Evolutionary conservation across 306 rosid species (phyloP), one percentile per base, ranked within the genome.

Genomic region (Inga laurina): DNA sequence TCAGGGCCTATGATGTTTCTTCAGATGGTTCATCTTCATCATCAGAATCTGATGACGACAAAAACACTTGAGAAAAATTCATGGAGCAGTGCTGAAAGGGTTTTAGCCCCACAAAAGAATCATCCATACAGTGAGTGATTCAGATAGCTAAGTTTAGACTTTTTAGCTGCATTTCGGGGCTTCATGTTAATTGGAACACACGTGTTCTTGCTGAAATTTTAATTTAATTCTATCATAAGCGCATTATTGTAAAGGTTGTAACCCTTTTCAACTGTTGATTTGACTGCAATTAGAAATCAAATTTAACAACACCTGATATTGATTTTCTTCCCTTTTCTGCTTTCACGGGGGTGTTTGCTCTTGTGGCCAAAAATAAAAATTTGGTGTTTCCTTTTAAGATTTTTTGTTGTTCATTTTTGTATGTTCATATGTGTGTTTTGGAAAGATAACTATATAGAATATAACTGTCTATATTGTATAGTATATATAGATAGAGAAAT

Each of bases 31-130:
- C 75, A 62, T 69, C 90, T 74, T 43, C 81, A 7, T 43, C 81
- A 7, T 91, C 94, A 21, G 93, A 91, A 51, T 90, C 92, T 0
- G 74, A 85, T 43, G 66, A 83, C 24, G 57, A 80, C 64, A 59
- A 83, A 24, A 57, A 80, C 64, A 21, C 46, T 5, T 37, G 18
- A 66, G 59, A 79, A 70, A 3, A 48, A 48, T 49, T 75, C 37
- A 14, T 21, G 22, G 8, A 10, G 15, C 71, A 79, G 51, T 69
- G 4, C 16, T 69, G 51, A 69, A 34, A 70, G 21, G 56, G 51
- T 44, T 77, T 77, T 59, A 78, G n/a, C 51, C 76, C 68, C 71
- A 69, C 5, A 11, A 48, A 78, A 72, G 76, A 74, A 46, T 71
- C n/a, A 52, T 66, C 49, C 78, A 72, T 66, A 45, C 76, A 9